Conservation (phyloP, 2,329 filamentous ascomycete species). For the Phialophora chinensis region DNA sequence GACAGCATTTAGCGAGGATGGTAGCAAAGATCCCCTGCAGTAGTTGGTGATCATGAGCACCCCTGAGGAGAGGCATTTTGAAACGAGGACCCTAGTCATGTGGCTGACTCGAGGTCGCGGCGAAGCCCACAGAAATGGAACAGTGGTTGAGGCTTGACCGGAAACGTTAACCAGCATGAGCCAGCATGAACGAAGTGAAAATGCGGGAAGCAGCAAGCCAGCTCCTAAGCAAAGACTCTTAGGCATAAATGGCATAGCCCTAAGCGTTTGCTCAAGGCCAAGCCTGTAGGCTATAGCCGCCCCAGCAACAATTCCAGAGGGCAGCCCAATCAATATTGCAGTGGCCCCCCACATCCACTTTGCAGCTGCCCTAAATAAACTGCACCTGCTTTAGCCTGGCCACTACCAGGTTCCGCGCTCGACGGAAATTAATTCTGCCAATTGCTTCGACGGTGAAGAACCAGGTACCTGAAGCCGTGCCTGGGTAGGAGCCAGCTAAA, state of each 20-base stretch:
- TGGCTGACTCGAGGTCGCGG: constrained; percentile 20
- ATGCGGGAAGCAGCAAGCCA: background rate
- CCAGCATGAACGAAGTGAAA: constrained; percentile 1
- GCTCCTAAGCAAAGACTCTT: background rate
- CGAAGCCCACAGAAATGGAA: constrained; percentile 4
- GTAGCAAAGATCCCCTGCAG: constrained; percentile 22
- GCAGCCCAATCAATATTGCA: constrained; percentile 2
- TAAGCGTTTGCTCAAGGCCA: constrained; percentile 11
- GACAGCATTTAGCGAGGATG: constrained; percentile 5
- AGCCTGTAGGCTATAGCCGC: background rate
- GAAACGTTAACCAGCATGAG: constrained; percentile 13
- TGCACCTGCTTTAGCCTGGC: constrained; percentile 12
- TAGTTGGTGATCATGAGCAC: background rate
- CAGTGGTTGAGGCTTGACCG: constrained; percentile 3
- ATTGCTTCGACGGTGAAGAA: constrained; percentile 13
- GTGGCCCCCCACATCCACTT: background rate
- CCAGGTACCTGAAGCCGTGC: constrained; percentile 10
- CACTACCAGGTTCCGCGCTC: constrained; percentile 19
- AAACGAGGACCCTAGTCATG: constrained; percentile 17
- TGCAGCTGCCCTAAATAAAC: constrained; percentile 13
- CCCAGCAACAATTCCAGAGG: constrained; percentile 1
- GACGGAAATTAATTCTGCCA: constrained; percentile 24
- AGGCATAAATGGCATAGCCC: constrained; percentile 11
- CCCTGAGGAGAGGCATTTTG: constrained; percentile 19
- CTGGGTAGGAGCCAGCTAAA: constrained; percentile 9